These are phyloP conservation scores for Aspergillus sparsus DNA, from an alignment of 495 filamentous ascomycete genomes.

Conservation along the genomic window DNA sequence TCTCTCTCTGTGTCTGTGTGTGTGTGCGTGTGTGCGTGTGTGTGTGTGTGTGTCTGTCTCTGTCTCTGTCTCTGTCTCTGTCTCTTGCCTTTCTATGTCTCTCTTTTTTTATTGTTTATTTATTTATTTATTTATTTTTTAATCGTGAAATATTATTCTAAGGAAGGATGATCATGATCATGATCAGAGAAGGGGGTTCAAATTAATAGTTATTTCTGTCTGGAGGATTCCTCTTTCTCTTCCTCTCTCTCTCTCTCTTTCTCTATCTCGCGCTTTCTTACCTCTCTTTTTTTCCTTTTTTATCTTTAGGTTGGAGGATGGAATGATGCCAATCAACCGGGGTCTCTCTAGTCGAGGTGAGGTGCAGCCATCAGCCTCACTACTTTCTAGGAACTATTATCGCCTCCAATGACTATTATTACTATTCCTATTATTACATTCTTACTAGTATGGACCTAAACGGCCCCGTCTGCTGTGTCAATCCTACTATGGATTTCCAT, in stretches of 20 bases:
- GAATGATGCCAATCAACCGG: not conserved
- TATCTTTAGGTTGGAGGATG: constrained; percentile 1
- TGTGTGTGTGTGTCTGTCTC: not conserved
- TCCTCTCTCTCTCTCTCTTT: constrained; percentile 5
- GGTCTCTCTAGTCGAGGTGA: not conserved
- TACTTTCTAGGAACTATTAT: not conserved
- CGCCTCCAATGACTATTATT: no score
- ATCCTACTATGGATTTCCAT: constrained; percentile 12
- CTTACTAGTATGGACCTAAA: constrained; percentile 11
- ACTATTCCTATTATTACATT: no score
- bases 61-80: constrained; percentile 2
- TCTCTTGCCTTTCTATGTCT: not conserved
- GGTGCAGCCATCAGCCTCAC: constrained; percentile 1
- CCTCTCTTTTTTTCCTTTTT: constrained; percentile 11
- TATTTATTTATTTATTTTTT: not conserved
- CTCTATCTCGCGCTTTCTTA: not conserved
- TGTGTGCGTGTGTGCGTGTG: not conserved
- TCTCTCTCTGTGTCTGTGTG: not conserved
- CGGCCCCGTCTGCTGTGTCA: constrained; percentile 13
- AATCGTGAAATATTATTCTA: not conserved
- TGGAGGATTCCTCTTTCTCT: not conserved
- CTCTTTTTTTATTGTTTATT: not conserved
- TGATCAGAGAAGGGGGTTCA: no score
- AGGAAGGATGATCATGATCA: no score
- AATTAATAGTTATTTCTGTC: no score